Evolutionary conservation across 2,329 filamentous ascomycete species (phyloP), one percentile per base, ranked within the genome.

Genomic region (Phialocephala sp.): DNA sequence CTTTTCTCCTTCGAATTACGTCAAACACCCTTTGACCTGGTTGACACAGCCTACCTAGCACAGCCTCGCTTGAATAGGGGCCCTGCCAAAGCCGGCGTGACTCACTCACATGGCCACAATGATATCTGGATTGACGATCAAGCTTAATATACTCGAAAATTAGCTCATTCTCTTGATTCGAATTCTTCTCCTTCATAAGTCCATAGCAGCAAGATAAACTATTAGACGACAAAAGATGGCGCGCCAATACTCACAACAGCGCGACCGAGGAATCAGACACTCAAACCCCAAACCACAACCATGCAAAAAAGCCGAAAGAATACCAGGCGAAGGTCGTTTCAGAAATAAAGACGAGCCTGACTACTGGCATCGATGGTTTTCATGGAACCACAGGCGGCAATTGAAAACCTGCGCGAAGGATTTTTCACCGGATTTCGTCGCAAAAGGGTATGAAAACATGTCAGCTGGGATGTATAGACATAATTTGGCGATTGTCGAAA

Each of bases 201-300:
- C 2, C 5, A 22, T 24, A 24, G n/a, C n/a, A 22, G 6, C 27
- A 4, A 50, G 11, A 20, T 22, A 50, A 50, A 2, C 45, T 11
- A 50, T 50, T n/a, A 20, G 8, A 6, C n/a, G 22, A 18, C 41
- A 1, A 50, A 50, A 50, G n/a, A 50, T 50, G 45, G n/a, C 45
- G n/a, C 18, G 45, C n/a, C 45, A 50, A n/a, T 20, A 22, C 45
- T 20, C n/a, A 11, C 45, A 50, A 50, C 18, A 50, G 2, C 45
- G 45, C n/a, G 20, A 50, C 12, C 45, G n/a, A 50, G 45, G 45
- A 8, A 11, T 20, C 45, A 50, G 45, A 50, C 45, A 50, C 20
- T 24, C n/a, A 22, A 50, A 50, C 20, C 45, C 45, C n/a, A 50
- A 50, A 50, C 45, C 45, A 50, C 45, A 50, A n/a, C 45, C 45